phyloP scores from a whole-genome alignment of 306 rosid genomes.

The Adenanthera pavonina region DNA sequence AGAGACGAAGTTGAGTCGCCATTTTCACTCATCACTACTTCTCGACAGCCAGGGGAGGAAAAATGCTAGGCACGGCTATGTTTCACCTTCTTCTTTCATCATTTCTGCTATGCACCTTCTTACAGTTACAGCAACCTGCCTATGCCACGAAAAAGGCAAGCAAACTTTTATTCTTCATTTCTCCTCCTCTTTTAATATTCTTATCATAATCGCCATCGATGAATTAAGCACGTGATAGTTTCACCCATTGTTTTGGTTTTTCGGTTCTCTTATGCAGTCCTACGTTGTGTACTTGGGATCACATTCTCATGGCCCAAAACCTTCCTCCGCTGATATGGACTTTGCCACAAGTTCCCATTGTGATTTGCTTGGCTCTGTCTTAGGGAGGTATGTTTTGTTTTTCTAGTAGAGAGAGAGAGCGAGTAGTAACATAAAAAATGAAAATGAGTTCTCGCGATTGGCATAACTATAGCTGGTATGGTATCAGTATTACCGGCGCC shows the following conservation, averaged over 20 bases:
- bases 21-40: too few relatives aligned
- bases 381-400: slow-evolving; percentile 36
- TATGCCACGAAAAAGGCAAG: slow-evolving; percentile 24
- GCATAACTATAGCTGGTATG: too few relatives aligned
- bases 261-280: background rate
- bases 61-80: background rate
- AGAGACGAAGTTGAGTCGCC: too few relatives aligned
- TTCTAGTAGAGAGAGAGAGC: too few relatives aligned
- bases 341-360: slow-evolving; percentile 44
- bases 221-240: too few relatives aligned
- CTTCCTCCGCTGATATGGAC: slow-evolving; percentile 45
- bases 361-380: slow-evolving; percentile 38
- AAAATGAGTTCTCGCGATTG: too few relatives aligned
- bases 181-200: too few relatives aligned
- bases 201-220: too few relatives aligned
- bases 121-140: background rate
- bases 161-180: background rate
- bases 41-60: too few relatives aligned
- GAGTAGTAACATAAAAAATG: too few relatives aligned
- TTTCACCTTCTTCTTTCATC: background rate
- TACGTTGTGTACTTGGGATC: slow-evolving; percentile 42
- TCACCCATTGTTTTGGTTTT: too few relatives aligned
- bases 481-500: too few relatives aligned
- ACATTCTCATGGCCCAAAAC: slow-evolving; percentile 48
- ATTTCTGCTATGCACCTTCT: slow-evolving; percentile 9